Evolutionary conservation across 2,329 filamentous ascomycete genomes (phyloP), one percentile per base, ranked within the genome.

Genomic region (Fusarium longipes): DNA sequence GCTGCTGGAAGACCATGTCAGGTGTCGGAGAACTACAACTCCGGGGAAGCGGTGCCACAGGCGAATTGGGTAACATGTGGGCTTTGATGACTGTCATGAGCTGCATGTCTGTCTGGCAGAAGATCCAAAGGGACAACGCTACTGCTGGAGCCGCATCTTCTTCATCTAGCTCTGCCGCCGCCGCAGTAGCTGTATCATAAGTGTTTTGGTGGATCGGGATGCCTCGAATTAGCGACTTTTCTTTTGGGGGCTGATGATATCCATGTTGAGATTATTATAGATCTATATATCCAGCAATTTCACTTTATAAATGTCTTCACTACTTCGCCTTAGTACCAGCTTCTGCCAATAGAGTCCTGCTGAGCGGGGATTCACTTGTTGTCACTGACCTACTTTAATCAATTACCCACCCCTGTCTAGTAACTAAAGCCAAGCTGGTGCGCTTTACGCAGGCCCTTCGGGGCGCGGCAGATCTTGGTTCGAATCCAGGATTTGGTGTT

Each of bases 11-110:
- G 42, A 67, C 43, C 44, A 24, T 65, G n/a, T 57, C 57, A 2
- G 60, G 52, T 2, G 61, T 73, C n/a, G 71, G 71, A 33, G 71
- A 73, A 56, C 60, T 75, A 8, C 70, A 71, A 32, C 66, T 75
- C 22, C 40, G 61, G 9, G 73, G 73, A 12, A 73, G 68, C 15
- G 73, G 73, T n/a, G 63, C 69, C 5, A 68, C 68, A 14, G 72
- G 71, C 20, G 73, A 74, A 60, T 48, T 74, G 38, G 73, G 73
- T 1, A 52, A 63, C 2, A 43, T 60, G 4, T 74, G 73, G 73
- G 48, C 47, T 9, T 29, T 74, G 29, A 74, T 73, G 71, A 67
- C 61, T 10, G 40, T 74, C 24, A 72, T 73, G 70, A 74, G 71
- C n/a, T 68, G 58, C 8, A 57, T 73, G 65, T 68, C 65, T 6